phyloP scores from a whole-genome alignment of 2,329 filamentous ascomycete species.

The Aspergillus viridinutans region DNA sequence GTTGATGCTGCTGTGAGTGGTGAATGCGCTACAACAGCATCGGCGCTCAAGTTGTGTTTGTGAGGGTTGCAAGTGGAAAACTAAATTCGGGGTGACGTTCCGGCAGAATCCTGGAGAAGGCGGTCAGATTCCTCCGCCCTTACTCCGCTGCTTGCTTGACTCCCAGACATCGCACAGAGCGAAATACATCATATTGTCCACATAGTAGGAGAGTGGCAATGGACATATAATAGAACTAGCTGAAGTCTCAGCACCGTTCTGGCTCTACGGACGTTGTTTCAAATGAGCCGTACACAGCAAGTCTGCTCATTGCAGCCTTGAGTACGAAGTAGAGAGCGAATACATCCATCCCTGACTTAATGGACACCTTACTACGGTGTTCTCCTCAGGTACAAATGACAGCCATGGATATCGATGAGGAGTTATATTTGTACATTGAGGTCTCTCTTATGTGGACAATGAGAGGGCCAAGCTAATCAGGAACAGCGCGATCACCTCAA shows the following conservation, averaged over 20 bases:
- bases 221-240: background rate
- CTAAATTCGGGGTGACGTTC: slow-evolving; percentile 11
- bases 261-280: background rate
- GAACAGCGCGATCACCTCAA: background rate
- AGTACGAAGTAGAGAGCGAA: background rate
- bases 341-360: background rate
- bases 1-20: background rate
- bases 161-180: background rate
- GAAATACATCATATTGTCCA: background rate
- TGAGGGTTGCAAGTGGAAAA: slow-evolving; percentile 7
- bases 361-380: background rate
- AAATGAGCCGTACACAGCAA: background rate
- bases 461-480: background rate
- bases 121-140: background rate
- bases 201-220: background rate
- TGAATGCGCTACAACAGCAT: slow-evolving; percentile 1
- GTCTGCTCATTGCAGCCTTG: background rate
- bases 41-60: background rate
- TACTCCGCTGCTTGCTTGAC: background rate
- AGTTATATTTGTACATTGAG: background rate
- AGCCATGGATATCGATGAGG: background rate
- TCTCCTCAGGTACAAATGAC: background rate
- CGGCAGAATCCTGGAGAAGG: slow-evolving; percentile 12
- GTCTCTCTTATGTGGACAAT: background rate
- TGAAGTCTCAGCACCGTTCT: background rate